Percentiles rank a stretch among this genome's conserved stretches.
phyloP scores from a whole-genome alignment of 106 monocot species.

The Acanthochlamys bracteata region DNA sequence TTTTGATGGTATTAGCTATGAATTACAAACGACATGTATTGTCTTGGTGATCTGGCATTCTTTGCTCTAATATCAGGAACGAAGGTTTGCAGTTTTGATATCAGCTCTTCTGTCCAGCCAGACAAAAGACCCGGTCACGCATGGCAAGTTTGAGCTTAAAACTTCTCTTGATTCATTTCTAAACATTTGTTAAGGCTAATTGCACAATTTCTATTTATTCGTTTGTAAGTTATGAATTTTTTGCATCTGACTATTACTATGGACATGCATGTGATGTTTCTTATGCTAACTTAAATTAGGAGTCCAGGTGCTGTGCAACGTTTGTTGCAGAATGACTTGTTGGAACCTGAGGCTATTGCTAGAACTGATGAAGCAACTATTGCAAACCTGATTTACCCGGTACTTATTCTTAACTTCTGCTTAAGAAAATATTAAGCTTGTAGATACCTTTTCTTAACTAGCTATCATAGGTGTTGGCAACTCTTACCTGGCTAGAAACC shows the following conservation, averaged over 20 bases:
- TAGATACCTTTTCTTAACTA: too few species aligned
- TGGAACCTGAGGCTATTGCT: constrained; percentile 61
- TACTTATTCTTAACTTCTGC: constrained; percentile 14
- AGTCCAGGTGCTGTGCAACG: constrained; percentile 80
- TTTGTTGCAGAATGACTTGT: constrained; percentile 52
- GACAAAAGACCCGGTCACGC: constrained; percentile 91
- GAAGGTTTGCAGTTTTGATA: constrained; percentile 82
- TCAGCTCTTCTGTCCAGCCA: constrained; percentile 93
- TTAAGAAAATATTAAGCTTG: too few species aligned
- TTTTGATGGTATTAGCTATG: too few species aligned
- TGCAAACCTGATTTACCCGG: constrained; percentile 68
- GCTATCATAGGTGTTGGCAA: too few species aligned
- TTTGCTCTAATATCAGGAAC: constrained; percentile 52
- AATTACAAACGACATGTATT: too few species aligned
- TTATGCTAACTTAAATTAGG: constrained; percentile 20
- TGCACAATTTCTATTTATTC: not conserved
- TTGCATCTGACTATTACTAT: not conserved
- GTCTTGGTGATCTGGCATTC: too few species aligned
- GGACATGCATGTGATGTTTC: constrained; percentile 8
- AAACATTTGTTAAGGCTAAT: not conserved
- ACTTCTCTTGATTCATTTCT: not conserved
- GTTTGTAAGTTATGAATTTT: not conserved
- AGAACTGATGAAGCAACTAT: constrained; percentile 70
- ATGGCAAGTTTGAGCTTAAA: constrained; percentile 53
- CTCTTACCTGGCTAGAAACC: too few species aligned